Conservation (phyloP, 2,329 filamentous ascomycete genomes). For the Fusarium pseudoanthophilum region DNA sequence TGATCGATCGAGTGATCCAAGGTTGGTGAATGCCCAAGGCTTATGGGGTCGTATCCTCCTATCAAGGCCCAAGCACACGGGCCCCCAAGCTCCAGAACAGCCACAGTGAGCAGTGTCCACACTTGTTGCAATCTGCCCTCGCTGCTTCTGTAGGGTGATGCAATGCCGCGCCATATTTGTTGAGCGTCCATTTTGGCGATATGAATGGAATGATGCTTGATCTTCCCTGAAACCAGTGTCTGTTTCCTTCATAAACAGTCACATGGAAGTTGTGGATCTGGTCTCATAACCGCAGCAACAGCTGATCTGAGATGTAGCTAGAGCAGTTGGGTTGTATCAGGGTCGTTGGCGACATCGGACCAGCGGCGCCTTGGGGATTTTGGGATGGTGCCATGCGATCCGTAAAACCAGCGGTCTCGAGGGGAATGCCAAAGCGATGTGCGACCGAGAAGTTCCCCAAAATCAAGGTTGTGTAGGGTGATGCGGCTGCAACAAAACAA, state of each 20-base stretch:
- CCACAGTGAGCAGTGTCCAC: slow-evolving; percentile 38
- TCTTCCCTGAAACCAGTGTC: slow-evolving; percentile 22
- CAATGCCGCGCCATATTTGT: slow-evolving; percentile 28
- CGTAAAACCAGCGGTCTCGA: not conserved
- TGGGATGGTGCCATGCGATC: not conserved
- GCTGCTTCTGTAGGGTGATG: slow-evolving; percentile 33
- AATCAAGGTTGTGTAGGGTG: not conserved
- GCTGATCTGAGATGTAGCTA: not conserved
- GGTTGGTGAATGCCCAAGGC: slow-evolving; percentile 41
- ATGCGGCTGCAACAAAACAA: not conserved
- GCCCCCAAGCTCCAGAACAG: slow-evolving; percentile 16
- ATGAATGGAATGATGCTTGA: slow-evolving; percentile 18
- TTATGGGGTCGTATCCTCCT: slow-evolving; percentile 34
- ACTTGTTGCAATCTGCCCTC: slow-evolving; percentile 40
- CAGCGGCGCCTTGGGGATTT: not conserved
- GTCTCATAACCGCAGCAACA: not conserved
- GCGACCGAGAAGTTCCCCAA: not conserved
- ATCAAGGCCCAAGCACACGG: slow-evolving; percentile 38
- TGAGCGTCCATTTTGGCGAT: slow-evolving; percentile 14
- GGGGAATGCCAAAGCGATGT: not conserved
- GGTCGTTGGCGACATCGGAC: slow-evolving; percentile 3
- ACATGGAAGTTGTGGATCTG: slow-evolving; percentile 2
- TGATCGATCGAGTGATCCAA: slow-evolving; percentile 39
- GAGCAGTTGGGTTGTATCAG: slow-evolving; percentile 6
- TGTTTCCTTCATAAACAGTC: not conserved